phyloP scores from a whole-genome alignment of 768 basidiomycete species.

The Pholiota microspora region DNA sequence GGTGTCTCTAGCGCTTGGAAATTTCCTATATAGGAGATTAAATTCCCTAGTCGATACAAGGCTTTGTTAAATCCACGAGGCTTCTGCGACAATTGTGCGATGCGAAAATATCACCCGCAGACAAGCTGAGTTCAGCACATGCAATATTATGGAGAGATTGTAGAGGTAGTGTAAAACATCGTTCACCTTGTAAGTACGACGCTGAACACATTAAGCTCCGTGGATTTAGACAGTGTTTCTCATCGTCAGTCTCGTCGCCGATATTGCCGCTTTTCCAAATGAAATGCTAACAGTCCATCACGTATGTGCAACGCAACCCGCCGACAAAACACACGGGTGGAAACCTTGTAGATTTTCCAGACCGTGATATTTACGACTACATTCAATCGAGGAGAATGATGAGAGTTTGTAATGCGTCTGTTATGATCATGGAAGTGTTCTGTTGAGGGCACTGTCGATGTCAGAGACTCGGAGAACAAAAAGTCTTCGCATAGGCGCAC shows the following conservation, averaged over 20 bases:
- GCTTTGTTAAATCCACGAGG: background rate
- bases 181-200: too few species aligned
- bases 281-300: background rate
- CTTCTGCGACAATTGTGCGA: background rate
- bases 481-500: background rate
- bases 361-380: background rate
- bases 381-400: background rate
- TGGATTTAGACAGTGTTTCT: background rate
- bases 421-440: background rate
- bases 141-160: background rate
- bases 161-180: too few species aligned
- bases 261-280: background rate
- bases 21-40: background rate
- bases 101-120: background rate
- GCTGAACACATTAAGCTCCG: background rate
- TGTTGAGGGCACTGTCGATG: background rate
- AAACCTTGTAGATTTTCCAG: too few species aligned
- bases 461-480: background rate
- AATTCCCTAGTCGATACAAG: background rate
- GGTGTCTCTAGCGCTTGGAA: background rate
- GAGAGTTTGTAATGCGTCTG: background rate
- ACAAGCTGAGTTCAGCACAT: background rate
- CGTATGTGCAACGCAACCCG: background rate
- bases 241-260: background rate
- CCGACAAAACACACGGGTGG: background rate